Evolutionary conservation across 2,329 filamentous ascomycete genomes (phyloP).

Genomic region (Talaromyces pinophilus): DNA sequence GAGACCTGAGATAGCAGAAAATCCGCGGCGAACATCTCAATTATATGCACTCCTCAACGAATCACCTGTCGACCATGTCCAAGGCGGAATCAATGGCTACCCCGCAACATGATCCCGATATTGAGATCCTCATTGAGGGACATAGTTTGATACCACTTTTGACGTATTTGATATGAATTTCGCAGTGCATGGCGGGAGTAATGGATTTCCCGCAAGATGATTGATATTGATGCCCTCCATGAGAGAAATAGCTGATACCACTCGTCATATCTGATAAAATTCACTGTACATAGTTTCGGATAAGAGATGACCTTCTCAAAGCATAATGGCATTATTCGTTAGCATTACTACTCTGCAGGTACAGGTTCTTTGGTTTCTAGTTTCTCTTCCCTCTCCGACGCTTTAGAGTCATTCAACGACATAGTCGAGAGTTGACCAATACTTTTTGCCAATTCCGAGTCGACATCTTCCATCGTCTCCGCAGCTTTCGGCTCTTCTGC

Average conservation of each 20-base stretch:
- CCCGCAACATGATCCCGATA: background rate
- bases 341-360: slow-evolving; percentile 19
- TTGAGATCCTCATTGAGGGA: background rate
- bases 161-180: background rate
- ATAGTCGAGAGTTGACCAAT: slow-evolving; percentile 44
- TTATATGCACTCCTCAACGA: slow-evolving; percentile 4
- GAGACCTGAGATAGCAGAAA: background rate
- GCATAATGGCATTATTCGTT: background rate
- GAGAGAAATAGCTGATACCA: background rate
- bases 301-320: background rate
- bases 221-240: background rate
- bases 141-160: slow-evolving; percentile 5
- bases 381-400: background rate
- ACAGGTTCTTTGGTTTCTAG: slow-evolving; percentile 5
- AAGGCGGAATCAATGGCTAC: background rate
- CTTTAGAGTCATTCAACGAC: slow-evolving; percentile 34
- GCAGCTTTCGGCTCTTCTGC: slow-evolving; percentile 31
- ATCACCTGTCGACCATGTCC: background rate
- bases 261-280: background rate
- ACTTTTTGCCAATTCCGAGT: slow-evolving; percentile 36
- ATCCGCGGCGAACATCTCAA: background rate
- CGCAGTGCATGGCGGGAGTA: background rate
- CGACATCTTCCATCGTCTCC: slow-evolving; percentile 12
- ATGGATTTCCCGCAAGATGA: background rate
- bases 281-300: background rate